phyloP scores from a whole-genome alignment of 768 basidiomycete species.

The Auriscalpium orientale region DNA sequence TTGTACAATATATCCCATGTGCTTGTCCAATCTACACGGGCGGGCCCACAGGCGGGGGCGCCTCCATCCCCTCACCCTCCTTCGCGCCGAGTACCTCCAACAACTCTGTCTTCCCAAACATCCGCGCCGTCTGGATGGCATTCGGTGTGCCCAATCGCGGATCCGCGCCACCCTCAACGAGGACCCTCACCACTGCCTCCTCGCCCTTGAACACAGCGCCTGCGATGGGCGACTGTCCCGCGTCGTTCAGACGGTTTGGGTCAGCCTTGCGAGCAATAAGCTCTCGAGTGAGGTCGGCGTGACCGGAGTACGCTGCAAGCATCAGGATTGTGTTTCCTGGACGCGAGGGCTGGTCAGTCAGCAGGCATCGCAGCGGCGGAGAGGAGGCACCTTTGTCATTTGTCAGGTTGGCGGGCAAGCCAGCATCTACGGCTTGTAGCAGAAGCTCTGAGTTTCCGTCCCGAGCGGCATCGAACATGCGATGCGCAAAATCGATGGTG shows the following conservation, averaged over 20 bases:
- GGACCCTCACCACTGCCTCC: constrained; percentile 50
- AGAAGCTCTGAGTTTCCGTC: constrained; percentile 46
- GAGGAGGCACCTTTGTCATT: constrained; percentile 52
- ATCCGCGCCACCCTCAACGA: constrained; percentile 47
- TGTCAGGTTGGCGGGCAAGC: constrained; percentile 65
- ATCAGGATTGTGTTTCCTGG: constrained; percentile 74
- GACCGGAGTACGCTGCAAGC: constrained; percentile 70
- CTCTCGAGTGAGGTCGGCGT: constrained; percentile 41
- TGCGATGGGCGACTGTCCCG: constrained; percentile 64
- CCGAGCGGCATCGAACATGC: constrained; percentile 72
- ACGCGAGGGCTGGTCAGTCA: not conserved
- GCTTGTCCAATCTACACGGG: not conserved
- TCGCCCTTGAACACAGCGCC: constrained; percentile 74
- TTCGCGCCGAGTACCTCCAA: constrained; percentile 50
- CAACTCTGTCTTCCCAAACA: constrained; percentile 56
- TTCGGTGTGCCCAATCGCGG: constrained; percentile 59
- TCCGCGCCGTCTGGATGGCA: constrained; percentile 59
- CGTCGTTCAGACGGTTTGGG: constrained; percentile 62
- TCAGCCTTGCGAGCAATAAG: constrained; percentile 55
- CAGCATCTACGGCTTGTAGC: constrained; percentile 54
- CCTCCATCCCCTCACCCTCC: constrained; percentile 38
- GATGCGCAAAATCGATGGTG: constrained; percentile 46
- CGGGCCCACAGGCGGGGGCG: constrained; percentile 19
- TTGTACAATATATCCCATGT: not conserved
- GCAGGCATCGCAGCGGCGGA: not conserved